A percentile compares a stretch with the other conserved stretches of the same genome.
Conservation (phyloP, 2,329 filamentous ascomycete genomes). For the Parastagonospora avenae region DNA sequence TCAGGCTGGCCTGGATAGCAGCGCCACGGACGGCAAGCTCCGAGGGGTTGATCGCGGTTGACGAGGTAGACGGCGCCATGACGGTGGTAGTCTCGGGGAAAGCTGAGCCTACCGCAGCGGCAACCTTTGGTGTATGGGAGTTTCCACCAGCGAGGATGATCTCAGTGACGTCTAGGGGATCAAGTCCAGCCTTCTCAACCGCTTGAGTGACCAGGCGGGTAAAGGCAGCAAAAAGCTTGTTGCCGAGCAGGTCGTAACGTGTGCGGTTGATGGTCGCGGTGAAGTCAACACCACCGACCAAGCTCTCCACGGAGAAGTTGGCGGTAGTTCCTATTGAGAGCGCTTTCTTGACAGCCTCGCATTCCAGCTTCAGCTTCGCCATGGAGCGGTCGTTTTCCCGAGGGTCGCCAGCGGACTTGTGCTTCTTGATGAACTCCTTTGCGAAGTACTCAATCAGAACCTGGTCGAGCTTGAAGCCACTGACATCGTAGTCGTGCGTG, state of each 20-base stretch:
- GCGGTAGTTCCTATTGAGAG: conserved; percentile 87
- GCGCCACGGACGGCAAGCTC: conserved; percentile 88
- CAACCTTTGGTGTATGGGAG: conserved; percentile 92
- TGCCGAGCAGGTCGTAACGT: conserved; percentile 86
- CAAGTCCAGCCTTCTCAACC: conserved; percentile 89
- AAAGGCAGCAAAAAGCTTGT: conserved; percentile 87
- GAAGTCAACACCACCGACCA: conserved; percentile 90
- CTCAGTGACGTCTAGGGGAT: conserved; percentile 91
- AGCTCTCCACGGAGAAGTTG: conserved; percentile 88
- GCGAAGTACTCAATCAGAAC: conserved; percentile 94
- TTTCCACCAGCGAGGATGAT: conserved; percentile 92
- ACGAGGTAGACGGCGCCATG: conserved; percentile 79
- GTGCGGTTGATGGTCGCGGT: conserved; percentile 89
- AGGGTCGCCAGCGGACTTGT: conserved; percentile 76
- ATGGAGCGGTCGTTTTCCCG: conserved; percentile 78
- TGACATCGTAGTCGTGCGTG: conserved; percentile 92
- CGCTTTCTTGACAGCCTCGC: conserved; percentile 89
- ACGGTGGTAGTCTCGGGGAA: conserved; percentile 83
- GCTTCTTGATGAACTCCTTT: conserved; percentile 98
- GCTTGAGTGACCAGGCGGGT: conserved; percentile 82
- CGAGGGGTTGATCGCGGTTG: conserved; percentile 86
- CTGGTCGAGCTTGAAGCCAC: conserved; percentile 84
- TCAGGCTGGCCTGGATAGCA: conserved; percentile 91
- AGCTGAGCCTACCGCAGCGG: conserved; percentile 74
- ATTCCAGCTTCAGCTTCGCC: conserved; percentile 90